A percentile compares a stretch with the other conserved stretches of the same genome.
These are phyloP conservation scores for Filobasidium wieringae DNA, from an alignment of 768 basidiomycete species.

Conservation along the genomic window DNA sequence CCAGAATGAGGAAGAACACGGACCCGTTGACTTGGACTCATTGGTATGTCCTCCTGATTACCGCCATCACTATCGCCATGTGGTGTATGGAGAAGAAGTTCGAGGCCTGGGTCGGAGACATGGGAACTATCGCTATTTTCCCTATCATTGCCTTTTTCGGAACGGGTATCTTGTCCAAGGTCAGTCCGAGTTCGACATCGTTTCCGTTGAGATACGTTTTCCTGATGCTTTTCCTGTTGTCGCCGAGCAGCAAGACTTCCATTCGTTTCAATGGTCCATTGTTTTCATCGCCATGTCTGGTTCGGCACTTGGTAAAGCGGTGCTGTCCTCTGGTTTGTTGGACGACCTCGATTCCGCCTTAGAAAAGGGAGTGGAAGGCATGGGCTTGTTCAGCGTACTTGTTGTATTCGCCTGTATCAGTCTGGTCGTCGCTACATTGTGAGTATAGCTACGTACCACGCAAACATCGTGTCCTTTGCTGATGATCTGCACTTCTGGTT, in stretches of 20 bases:
- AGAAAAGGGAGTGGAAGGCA: conserved; percentile 50
- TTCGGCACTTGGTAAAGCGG: conserved; percentile 88
- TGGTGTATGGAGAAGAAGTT: conserved; percentile 82
- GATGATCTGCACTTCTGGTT: conserved; percentile 75
- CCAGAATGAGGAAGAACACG: conserved; percentile 65
- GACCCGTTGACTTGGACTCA: conserved; percentile 75
- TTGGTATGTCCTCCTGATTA: conserved; percentile 78
- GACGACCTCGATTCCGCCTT: conserved; percentile 55
- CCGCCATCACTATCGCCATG: conserved; percentile 66
- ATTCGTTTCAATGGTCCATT: conserved; percentile 69
- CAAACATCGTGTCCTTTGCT: not conserved
- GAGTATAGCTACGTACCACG: conserved; percentile 6
- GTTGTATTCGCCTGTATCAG: conserved; percentile 50
- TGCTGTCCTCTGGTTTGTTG: conserved; percentile 75
- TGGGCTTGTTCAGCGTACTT: conserved; percentile 57
- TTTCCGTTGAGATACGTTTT: not conserved
- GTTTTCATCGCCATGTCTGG: conserved; percentile 98
- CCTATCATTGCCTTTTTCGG: conserved; percentile 90
- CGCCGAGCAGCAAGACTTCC: conserved; percentile 63
- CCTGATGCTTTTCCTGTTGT: not conserved
- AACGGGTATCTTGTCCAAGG: conserved; percentile 86
- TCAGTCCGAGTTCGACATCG: conserved; percentile 29
- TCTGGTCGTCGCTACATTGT: conserved; percentile 38
- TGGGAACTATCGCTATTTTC: conserved; percentile 92
- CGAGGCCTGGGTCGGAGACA: conserved; percentile 70